These are phyloP conservation scores for Sporothrix protearum DNA, from an alignment of 2,329 filamentous ascomycete species.

Conservation along the genomic window DNA sequence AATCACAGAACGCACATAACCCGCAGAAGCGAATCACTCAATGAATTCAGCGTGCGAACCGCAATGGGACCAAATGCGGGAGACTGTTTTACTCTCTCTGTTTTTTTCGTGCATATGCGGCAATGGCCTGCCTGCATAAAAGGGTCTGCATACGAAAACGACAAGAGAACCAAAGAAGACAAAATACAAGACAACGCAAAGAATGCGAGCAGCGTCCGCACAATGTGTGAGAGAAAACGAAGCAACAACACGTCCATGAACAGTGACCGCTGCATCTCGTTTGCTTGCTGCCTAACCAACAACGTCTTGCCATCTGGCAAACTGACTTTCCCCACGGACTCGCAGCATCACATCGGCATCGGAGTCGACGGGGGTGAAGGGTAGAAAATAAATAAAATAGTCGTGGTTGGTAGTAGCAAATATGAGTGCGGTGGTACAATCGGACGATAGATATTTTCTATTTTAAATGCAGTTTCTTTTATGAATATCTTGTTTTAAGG, in stretches of 20 bases:
- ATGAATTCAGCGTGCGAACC: background rate
- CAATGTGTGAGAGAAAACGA: background rate
- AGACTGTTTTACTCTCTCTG: background rate
- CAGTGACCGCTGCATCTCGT: background rate
- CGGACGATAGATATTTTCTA: background rate
- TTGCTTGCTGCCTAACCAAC: background rate
- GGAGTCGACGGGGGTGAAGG: background rate
- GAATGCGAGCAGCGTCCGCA: background rate
- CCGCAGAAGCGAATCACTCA: background rate
- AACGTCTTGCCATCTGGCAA: conserved; percentile 2
- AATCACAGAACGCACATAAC: background rate
- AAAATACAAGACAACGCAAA: background rate
- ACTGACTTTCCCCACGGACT: background rate
- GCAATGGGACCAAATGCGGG: background rate
- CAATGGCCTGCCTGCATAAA: background rate
- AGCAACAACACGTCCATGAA: background rate
- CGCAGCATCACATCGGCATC: background rate
- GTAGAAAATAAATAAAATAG: background rate
- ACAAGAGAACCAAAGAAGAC: background rate
- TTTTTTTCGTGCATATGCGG: conserved; percentile 18
- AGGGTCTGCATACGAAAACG: conserved; percentile 3
- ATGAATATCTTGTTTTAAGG: background rate
- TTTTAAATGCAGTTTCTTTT: background rate
- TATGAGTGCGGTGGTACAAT: background rate
- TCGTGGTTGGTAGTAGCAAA: background rate